A percentile compares a stretch with the other conserved stretches of the same genome.
These are phyloP conservation scores for Alternaria consortialis DNA, from an alignment of 2,329 filamentous ascomycete genomes.

Conservation along the genomic window DNA sequence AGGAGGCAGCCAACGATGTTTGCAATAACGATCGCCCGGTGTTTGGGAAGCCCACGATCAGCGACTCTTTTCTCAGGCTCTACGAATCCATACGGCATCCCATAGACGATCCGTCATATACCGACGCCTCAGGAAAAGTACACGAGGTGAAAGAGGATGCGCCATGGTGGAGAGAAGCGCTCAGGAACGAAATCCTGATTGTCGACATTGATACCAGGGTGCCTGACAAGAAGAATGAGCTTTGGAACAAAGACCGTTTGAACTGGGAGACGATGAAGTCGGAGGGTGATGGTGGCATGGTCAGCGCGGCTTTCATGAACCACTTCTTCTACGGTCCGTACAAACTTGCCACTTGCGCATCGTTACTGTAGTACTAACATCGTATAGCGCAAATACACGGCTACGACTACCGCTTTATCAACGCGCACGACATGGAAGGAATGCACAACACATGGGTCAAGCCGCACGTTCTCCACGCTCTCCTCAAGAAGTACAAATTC, in stretches of 20 bases:
- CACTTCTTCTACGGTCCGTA: constrained; percentile 50
- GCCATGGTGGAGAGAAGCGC: constrained; percentile 35
- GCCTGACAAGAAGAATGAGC: constrained; percentile 28
- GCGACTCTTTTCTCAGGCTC: constrained; percentile 18
- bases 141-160: constrained; percentile 24
- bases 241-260: constrained; percentile 32
- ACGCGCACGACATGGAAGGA: constrained; percentile 45
- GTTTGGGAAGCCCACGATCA: constrained; percentile 12
- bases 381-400: constrained; percentile 53
- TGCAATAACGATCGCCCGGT: constrained; percentile 19
- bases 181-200: constrained; percentile 37
- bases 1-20: constrained; percentile 19
- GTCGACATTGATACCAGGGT: constrained; percentile 45
- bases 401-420: constrained; percentile 56
- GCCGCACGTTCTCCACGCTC: constrained; percentile 49
- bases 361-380: neutral
- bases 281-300: constrained; percentile 32
- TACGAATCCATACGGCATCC: constrained; percentile 25
- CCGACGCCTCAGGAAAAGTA: constrained; percentile 17
- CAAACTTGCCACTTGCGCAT: neutral
- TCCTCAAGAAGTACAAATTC: constrained; percentile 51
- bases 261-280: constrained; percentile 33
- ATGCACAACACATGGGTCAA: constrained; percentile 54
- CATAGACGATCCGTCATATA: constrained; percentile 19
- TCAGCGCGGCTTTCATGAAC: constrained; percentile 53